Base-by-base conservation (phyloP, 2,329 filamentous ascomycete species). In the Trichoderma semiorbis region DNA sequence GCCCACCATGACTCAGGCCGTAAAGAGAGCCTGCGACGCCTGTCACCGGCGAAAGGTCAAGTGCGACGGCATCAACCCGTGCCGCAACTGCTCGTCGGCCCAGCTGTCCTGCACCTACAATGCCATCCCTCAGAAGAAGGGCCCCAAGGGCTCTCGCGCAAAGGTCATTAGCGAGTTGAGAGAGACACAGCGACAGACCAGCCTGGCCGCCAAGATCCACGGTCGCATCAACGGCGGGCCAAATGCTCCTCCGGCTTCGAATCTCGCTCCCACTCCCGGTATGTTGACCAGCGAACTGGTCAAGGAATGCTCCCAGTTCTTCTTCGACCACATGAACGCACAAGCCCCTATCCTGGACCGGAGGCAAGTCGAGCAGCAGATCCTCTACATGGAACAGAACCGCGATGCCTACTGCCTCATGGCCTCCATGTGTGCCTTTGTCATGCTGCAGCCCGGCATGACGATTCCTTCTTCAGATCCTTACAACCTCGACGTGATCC, bases 31-130 rank as follows among this genome's bases (percentile, higher is more conserved):
- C 72, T 93, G 91, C 83, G 91, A 93, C 80, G 90, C 90, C 77
- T 93, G 91, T 79, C 91, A 92, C 84, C 89, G 90, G 75, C 88
- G 91, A 80, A 93, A 93, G 81, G 91, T 93, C 79, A 92, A 92
- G 80, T 93, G 91, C 78, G 90, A 92, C 78, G 90, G 90, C 72
- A 84, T 89, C 78, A 90, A 90, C 76, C 91, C 91, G 24, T 94
- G 91, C 80, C 87, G 88, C 73, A 92, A 93, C 81, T 93, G 91
- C 81, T 85, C 86, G 14, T 88, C 90, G 8, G 89, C 91, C 7
- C 86, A 89, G 77, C 84, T 93, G 21, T 84, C 86, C 14, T 93
- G 91, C 84, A 93, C 91, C 34, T 93, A 93, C 85, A 90, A 92
- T 82, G 89, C 90, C 39, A 89, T 93, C 43, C 91, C 91, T 2